Evolutionary conservation across 352 stramenopile species (phyloP).

Genomic region (Globisporangium camurandrum): DNA sequence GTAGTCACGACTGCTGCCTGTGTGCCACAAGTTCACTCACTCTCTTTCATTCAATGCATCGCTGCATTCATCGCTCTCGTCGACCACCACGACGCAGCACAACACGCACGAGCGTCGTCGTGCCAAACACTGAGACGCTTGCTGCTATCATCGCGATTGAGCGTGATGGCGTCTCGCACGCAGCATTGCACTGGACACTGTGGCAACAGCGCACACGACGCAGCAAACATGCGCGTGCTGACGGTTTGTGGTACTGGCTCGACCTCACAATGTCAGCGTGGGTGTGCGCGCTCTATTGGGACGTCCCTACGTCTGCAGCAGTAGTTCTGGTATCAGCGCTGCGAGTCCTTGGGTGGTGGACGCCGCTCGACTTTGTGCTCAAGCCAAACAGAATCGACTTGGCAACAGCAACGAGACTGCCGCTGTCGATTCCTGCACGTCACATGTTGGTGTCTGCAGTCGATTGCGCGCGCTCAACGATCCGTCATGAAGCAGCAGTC

Average conservation of each 20-base stretch:
- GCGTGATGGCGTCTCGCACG: conserved; percentile 16
- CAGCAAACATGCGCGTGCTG: conserved; percentile 15
- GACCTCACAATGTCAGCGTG: conserved; percentile 29
- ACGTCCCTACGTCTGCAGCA: neutral
- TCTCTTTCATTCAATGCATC: conserved; percentile 9
- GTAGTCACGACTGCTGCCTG: neutral
- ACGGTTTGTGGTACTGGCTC: conserved; percentile 31
- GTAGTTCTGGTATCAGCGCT: conserved; percentile 9
- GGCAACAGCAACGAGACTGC: conserved; percentile 9
- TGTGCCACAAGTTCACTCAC: neutral
- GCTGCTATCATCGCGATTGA: conserved; percentile 18
- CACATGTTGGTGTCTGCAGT: conserved; percentile 36
- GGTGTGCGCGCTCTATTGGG: conserved; percentile 17
- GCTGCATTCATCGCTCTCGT: too few species aligned
- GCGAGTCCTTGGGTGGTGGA: conserved; percentile 12
- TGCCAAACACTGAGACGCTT: conserved; percentile 21
- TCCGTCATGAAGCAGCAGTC: conserved; percentile 21
- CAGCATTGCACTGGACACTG: conserved; percentile 21
- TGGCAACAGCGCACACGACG: conserved; percentile 14
- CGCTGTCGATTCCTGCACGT: conserved; percentile 26
- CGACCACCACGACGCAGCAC: too few species aligned
- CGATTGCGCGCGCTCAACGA: conserved; percentile 16
- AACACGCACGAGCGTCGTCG: too few species aligned
- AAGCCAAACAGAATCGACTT: conserved; percentile 12
- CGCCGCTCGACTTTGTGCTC: conserved; percentile 26